Base-by-base conservation (phyloP, 1,139 yeast species). In the Yamadazyma dushanensis region DNA sequence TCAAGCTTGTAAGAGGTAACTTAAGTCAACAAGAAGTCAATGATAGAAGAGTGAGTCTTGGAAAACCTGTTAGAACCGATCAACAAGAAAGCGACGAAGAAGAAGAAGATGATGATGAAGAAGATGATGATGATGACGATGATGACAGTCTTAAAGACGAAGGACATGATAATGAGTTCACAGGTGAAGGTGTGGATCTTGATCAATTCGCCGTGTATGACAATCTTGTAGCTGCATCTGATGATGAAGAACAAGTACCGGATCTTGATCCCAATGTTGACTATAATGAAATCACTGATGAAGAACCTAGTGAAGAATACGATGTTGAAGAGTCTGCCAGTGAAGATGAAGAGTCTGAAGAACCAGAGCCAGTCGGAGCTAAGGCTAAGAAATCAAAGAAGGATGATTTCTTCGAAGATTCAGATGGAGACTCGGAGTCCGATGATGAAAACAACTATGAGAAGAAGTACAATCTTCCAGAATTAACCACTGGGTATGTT, bases 401-500 rank as follows among this genome's bases (percentile, higher is more conserved):
- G 23, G 79, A 69, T 40, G 68, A 68, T 34, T 74, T 73, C 46
- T 67, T 62, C 37, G 66, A 63, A 28, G 13, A 29, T n/a, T 29
- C 32, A 15, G 53, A 43, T 6, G 71, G 56, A 10, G 63, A 50
- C 2, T 62, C 56, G 11, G 41, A 37, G 16, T 51, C 44, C 29
- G 43, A 46, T 32, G 51, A 52, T n/a, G 40, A 46, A 49, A 35
- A 47, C 53, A 8, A 34, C 6, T 23, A 30, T 7, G 41, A 40
- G 17, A 34, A 27, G 17, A 45, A 45, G 26, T 53, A 59, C 28
- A 63, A 67, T 10, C 70, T 89, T 15, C 97, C 97, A 0, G 78
- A 76, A 34, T 66, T 90, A 31, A 80, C 83, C 27, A 67, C 76
- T 3, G 97, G 97, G 4, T 90, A 86, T 56, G 76, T 73, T 41